These are phyloP conservation scores for Stentor coeruleus DNA, from an alignment of 73 alveolate species.

Conservation along the genomic window DNA sequence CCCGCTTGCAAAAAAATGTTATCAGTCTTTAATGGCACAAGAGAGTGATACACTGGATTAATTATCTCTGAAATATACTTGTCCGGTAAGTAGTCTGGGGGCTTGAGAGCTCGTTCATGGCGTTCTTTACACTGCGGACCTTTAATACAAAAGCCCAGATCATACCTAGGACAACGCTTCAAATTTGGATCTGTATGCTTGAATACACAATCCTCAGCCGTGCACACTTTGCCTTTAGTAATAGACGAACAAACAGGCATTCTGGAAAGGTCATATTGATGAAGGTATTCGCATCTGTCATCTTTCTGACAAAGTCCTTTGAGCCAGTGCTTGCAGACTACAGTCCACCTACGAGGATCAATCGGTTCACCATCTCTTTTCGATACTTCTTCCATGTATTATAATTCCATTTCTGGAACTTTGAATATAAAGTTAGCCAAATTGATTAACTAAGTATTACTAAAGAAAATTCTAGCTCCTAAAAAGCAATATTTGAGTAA, in stretches of 20 bases:
- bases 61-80: slow-evolving; percentile 15
- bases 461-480: slow-evolving; percentile 22
- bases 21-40: slow-evolving; percentile 13
- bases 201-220: slow-evolving; percentile 34
- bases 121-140: slow-evolving; percentile 29
- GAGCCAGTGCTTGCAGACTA: slow-evolving; percentile 59
- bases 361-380: slow-evolving; percentile 6
- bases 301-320: slow-evolving; percentile 59
- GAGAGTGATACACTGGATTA: slow-evolving; percentile 20
- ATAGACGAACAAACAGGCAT: slow-evolving; percentile 31
- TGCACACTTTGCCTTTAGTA: slow-evolving; percentile 22
- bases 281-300: slow-evolving; percentile 57
- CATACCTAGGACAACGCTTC: slow-evolving; percentile 30
- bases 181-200: slow-evolving; percentile 28
- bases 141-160: slow-evolving; percentile 23
- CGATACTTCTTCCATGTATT: background rate
- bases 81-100: slow-evolving; percentile 26
- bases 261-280: slow-evolving; percentile 36
- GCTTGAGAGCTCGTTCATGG: slow-evolving; percentile 17
- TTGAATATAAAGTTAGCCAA: too few relatives aligned
- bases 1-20: background rate
- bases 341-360: slow-evolving; percentile 25
- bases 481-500: slow-evolving; percentile 15
- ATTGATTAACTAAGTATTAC: background rate
- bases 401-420: too few relatives aligned